Conservation (phyloP, 225 moss, liverwort and hornwort species). For the Lunularia cruciata region DNA sequence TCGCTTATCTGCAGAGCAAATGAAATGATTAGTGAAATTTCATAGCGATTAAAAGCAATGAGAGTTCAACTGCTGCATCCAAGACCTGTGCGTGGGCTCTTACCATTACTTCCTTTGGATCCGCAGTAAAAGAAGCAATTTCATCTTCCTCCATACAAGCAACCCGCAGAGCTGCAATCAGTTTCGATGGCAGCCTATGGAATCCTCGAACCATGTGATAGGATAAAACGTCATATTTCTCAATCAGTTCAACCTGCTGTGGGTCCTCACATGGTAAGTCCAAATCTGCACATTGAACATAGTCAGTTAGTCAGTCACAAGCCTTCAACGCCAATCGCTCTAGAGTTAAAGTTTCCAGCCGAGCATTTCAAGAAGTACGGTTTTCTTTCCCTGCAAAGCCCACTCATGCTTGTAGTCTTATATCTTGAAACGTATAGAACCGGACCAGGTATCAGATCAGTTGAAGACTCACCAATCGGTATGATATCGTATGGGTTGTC, state of each 20-base stretch:
- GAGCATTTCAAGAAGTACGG: not conserved
- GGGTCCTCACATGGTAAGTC: conserved; percentile 30
- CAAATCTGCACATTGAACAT: conserved; percentile 30
- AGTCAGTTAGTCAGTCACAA: not conserved
- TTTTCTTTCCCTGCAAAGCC: no score
- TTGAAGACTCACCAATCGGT: conserved; percentile 33
- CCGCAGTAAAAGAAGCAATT: conserved; percentile 27
- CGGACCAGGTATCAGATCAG: not conserved
- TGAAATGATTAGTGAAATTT: not conserved
- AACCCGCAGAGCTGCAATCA: conserved; percentile 51
- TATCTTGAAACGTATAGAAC: no score
- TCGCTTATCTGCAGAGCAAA: conserved; percentile 26
- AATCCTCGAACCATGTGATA: conserved; percentile 46
- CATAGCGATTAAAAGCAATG: not conserved
- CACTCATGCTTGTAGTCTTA: no score
- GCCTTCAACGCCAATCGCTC: not conserved
- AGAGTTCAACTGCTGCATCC: not conserved
- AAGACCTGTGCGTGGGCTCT: not conserved
- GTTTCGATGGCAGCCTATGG: conserved; percentile 31
- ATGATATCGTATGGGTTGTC: conserved; percentile 52
- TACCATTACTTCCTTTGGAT: conserved; percentile 45
- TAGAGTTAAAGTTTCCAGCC: not conserved
- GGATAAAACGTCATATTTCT: conserved; percentile 34
- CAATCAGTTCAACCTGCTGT: conserved; percentile 33
- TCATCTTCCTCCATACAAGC: conserved; percentile 50